Base-by-base conservation (phyloP, 2,329 filamentous ascomycete genomes). In the Chrysosphaeria jannelii region DNA sequence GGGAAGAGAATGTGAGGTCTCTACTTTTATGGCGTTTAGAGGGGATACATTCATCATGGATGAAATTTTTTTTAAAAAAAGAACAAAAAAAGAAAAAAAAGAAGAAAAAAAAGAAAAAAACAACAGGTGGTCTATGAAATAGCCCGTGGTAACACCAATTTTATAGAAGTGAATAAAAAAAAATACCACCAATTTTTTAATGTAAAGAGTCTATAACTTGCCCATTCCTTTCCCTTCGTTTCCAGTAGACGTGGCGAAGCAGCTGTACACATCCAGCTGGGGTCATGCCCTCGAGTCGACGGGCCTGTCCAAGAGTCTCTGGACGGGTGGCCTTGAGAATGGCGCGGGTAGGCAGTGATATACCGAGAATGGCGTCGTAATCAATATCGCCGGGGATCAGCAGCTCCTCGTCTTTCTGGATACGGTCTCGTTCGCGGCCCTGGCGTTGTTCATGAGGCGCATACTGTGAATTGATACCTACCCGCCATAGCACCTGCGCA, bases 291-390 rank as follows among this genome's bases (percentile, higher is more conserved):
- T 97, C 85, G 8, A 91, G 61, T 9, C 85, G 51, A 23, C 76
- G 55, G 15, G 81, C 81, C 53, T 91, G 85, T 0, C 75, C 81
- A 12, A 97, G 51, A 29, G 62, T 88, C 43, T 88, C 75, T 0
- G 85, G 85, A 24, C 61, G 50, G 2, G 75, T 70, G 3, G 51
- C 47, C 28, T 58, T 55, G 17, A 97, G 50, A 4, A 68, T 55
- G 14, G 61, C 53, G 42, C 60, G 67, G 48, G 93, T 85, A 28
- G 75, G 78, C 18, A 63, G 57, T 26, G 72, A 78, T 24, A 97
- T 48, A 0, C 78, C 78, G 16, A 56, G 49, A 1, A 97, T 54
- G 8, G 43, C 35, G 20, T 61, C 53, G 36, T 91, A 97, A 35
- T 91, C 64, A 9, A 93, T 40, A 32, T 78, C 63, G 0, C 51